Conservation (phyloP, 192 early-diverging fungal genomes). For the Coemansia sp. region DNA sequence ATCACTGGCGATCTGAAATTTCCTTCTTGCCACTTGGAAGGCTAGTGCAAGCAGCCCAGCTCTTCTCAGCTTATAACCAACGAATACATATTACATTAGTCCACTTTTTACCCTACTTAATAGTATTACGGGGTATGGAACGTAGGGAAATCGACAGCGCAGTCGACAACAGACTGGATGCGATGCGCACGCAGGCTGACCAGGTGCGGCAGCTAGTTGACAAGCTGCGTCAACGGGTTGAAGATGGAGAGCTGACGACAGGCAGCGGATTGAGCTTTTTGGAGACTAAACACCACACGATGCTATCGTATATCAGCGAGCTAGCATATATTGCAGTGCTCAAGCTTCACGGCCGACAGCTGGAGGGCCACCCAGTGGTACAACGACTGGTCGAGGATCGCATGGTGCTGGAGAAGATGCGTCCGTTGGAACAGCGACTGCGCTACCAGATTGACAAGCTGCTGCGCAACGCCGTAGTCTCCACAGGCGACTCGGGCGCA, state of each 20-base stretch:
- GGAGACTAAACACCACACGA: constrained; percentile 83
- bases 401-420: constrained; percentile 88
- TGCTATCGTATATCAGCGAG: constrained; percentile 83
- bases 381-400: constrained; percentile 73
- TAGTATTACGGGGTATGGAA: neutral
- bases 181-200: constrained; percentile 36
- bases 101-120: neutral
- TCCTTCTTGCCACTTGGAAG: too few relatives aligned
- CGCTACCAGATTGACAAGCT: constrained; percentile 98
- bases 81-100: neutral
- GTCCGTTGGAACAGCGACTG: constrained; percentile 89
- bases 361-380: constrained; percentile 64
- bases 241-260: constrained; percentile 62
- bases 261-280: constrained; percentile 83
- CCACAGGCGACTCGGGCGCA: constrained; percentile 21
- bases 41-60: too few relatives aligned
- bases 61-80: neutral
- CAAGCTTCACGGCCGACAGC: constrained; percentile 72
- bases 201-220: constrained; percentile 49
- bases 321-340: constrained; percentile 72
- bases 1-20: too few relatives aligned
- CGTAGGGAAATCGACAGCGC: constrained; percentile 2
- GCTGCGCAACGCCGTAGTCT: constrained; percentile 63
- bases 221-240: constrained; percentile 48
- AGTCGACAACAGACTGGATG: constrained; percentile 22